A percentile compares a stretch with the other conserved stretches of the same genome.
Conservation (phyloP, 257 asterid species). For the Solanum tacnaense region DNA sequence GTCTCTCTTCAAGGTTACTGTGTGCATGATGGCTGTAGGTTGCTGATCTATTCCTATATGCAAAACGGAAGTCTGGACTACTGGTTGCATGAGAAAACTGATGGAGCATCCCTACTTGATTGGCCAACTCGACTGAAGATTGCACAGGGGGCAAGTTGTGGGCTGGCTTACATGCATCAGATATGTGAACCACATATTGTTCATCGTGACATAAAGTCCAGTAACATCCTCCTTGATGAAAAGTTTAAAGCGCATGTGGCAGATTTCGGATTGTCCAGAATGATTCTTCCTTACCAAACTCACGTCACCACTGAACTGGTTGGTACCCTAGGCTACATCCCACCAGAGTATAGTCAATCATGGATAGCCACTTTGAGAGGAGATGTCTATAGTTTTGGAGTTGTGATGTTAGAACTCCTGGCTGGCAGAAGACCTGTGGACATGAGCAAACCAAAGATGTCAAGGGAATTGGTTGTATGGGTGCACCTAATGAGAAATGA, state of each 20-base stretch:
- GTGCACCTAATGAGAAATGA: conserved; percentile 64
- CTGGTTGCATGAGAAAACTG: conserved; percentile 90
- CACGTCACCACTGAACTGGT: conserved; percentile 95
- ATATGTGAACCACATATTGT: conserved; percentile 88
- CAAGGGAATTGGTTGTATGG: conserved; percentile 75
- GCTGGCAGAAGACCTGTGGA: conserved; percentile 90
- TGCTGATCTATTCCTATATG: conserved; percentile 82
- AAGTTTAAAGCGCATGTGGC: conserved; percentile 88
- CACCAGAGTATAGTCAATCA: conserved; percentile 95
- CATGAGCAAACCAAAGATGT: conserved; percentile 59
- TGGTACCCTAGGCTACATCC: conserved; percentile 92
- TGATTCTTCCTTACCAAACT: conserved; percentile 79
- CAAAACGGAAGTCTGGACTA: conserved; percentile 92
- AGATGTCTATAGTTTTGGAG: conserved; percentile 89
- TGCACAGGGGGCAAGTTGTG: conserved; percentile 66
- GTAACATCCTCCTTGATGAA: conserved; percentile 84
- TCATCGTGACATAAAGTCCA: conserved; percentile 90
- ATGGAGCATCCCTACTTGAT: conserved; percentile 66
- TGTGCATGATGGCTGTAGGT: conserved; percentile 70
- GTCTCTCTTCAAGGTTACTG: conserved; percentile 89
- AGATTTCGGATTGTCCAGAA: conserved; percentile 81
- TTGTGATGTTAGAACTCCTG: conserved; percentile 77
- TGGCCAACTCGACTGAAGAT: conserved; percentile 79
- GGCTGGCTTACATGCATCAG: conserved; percentile 93
- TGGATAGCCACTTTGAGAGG: conserved; percentile 96